Conservation (phyloP, 1,284 basidiomycete species). For the Stereum hirsutum region DNA sequence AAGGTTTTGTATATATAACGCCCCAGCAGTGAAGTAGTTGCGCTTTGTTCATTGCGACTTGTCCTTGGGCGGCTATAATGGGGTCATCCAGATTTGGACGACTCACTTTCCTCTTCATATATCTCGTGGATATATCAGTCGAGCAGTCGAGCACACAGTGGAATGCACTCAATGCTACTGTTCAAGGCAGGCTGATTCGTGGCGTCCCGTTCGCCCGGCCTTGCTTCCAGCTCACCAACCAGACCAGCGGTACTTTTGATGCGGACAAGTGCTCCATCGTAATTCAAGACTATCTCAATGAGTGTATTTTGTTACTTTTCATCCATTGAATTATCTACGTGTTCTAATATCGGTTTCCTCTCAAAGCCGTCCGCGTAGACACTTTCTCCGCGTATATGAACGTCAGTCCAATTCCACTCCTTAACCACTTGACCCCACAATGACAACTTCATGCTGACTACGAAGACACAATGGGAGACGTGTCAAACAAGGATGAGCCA, state of each 20-base stretch:
- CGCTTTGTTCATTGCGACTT: too few species aligned
- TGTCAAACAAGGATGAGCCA: slow-evolving; percentile 5
- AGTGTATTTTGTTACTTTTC: background rate
- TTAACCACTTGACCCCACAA: too few species aligned
- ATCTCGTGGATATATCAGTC: too few species aligned
- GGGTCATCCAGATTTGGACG: too few species aligned
- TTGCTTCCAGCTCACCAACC: background rate
- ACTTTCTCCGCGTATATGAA: background rate
- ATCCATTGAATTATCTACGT: background rate
- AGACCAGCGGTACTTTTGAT: background rate
- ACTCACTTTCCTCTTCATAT: too few species aligned
- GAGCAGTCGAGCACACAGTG: too few species aligned
- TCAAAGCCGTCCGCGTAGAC: background rate
- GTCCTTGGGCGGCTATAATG: too few species aligned
- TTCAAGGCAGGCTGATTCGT: background rate
- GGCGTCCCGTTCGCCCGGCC: background rate
- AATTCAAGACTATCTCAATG: background rate
- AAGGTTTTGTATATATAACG: too few species aligned
- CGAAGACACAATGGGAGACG: slow-evolving; percentile 6
- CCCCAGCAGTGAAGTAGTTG: too few species aligned
- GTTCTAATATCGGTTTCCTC: too few species aligned
- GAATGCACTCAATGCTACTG: background rate
- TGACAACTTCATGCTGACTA: background rate
- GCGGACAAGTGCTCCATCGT: background rate
- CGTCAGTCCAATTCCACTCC: too few species aligned